Conservation (phyloP, 2,329 filamentous ascomycete species). For the Meredithiella fracta region DNA sequence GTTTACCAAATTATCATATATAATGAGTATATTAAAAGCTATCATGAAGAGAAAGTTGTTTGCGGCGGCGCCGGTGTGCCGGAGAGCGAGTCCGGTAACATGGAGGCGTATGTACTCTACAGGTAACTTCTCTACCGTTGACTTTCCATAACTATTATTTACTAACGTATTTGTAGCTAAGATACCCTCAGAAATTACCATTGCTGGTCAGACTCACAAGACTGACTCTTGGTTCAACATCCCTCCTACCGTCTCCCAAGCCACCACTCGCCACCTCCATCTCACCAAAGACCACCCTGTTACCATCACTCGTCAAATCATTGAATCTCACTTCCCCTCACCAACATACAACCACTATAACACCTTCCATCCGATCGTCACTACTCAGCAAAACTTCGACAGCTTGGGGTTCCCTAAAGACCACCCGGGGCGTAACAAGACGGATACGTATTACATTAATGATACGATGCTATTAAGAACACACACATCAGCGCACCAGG, state of each 20-base stretch:
- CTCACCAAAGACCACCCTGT: conserved; percentile 82
- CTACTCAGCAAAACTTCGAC: conserved; percentile 81
- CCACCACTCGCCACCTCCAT: conserved; percentile 67
- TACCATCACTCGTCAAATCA: conserved; percentile 76
- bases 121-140: too few relatives aligned
- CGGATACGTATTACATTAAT: conserved; percentile 95
- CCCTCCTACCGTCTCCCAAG: conserved; percentile 54
- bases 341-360: conserved; percentile 64
- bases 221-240: conserved; percentile 78
- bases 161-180: too few relatives aligned
- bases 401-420: conserved; percentile 81
- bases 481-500: conserved; percentile 87
- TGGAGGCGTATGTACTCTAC: too few relatives aligned
- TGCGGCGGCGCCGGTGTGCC: too few relatives aligned
- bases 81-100: too few relatives aligned
- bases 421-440: conserved; percentile 71
- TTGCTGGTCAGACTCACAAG: conserved; percentile 47
- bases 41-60: too few relatives aligned
- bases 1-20: too few relatives aligned
- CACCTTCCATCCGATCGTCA: conserved; percentile 66
- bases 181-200: conserved; percentile 24
- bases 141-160: too few relatives aligned
- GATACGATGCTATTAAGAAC: conserved; percentile 69
- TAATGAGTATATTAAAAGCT: too few relatives aligned
- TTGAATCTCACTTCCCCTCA: conserved; percentile 70